A percentile compares a stretch with the other conserved stretches of the same genome.
phyloP scores from a whole-genome alignment of 2,329 filamentous ascomycete genomes.

The Atkinsonella texensis region DNA sequence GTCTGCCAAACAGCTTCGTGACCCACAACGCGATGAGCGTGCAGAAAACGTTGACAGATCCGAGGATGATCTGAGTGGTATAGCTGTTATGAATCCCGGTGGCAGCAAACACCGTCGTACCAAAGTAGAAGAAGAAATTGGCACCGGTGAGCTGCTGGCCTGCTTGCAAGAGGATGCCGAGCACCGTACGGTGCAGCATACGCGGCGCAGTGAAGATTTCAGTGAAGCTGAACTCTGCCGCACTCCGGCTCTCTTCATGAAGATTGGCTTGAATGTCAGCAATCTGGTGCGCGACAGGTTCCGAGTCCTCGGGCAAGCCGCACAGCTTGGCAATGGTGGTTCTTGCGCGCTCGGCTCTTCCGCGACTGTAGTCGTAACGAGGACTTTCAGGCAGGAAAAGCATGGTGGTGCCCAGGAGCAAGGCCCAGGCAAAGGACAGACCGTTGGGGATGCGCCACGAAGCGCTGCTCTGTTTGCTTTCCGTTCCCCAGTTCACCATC shows the following conservation, averaged over 20 bases:
- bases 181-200: slow-evolving; percentile 51
- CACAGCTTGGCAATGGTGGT: slow-evolving; percentile 34
- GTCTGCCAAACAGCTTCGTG: slow-evolving; percentile 52
- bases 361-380: slow-evolving; percentile 35
- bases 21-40: slow-evolving; percentile 55
- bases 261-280: slow-evolving; percentile 40
- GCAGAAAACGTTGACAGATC: slow-evolving; percentile 53
- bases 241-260: slow-evolving; percentile 31
- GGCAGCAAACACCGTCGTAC: slow-evolving; percentile 52
- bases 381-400: slow-evolving; percentile 44
- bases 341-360: slow-evolving; percentile 35
- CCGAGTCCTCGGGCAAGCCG: slow-evolving; percentile 26
- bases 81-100: slow-evolving; percentile 55
- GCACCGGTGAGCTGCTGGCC: slow-evolving; percentile 58
- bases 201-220: slow-evolving; percentile 58
- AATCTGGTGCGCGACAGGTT: slow-evolving; percentile 34
- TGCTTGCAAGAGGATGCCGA: slow-evolving; percentile 51
- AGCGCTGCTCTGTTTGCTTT: slow-evolving; percentile 29
- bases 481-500: slow-evolving; percentile 50
- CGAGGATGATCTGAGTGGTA: slow-evolving; percentile 55
- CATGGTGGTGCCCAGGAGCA: slow-evolving; percentile 37
- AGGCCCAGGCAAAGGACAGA: slow-evolving; percentile 42
- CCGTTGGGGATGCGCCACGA: slow-evolving; percentile 53
- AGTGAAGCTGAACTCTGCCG: slow-evolving; percentile 34
- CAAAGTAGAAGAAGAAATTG: slow-evolving; percentile 59